These are phyloP conservation scores for Thermothelomyces thermophilus DNA, from an alignment of 2,329 filamentous ascomycete genomes.

Conservation along the genomic window DNA sequence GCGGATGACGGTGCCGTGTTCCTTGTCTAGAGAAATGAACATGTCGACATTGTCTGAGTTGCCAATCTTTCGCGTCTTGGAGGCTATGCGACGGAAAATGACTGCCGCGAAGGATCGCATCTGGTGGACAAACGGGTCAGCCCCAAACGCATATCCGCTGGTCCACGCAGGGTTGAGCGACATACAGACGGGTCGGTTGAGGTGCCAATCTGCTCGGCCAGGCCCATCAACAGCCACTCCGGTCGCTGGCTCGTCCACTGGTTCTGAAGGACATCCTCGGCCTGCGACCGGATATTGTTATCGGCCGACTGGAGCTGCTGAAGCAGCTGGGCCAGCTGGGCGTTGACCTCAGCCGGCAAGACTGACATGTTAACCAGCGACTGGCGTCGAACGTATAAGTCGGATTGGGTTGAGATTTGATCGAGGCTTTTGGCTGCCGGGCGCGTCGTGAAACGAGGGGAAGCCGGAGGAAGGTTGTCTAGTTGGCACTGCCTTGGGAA, in stretches of 20 bases:
- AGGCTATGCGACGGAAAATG: constrained; percentile 88
- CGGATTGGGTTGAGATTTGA: neutral
- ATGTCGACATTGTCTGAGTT: constrained; percentile 70
- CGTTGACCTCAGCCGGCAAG: constrained; percentile 75
- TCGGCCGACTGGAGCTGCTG: constrained; percentile 84
- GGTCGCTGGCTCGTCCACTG: constrained; percentile 81
- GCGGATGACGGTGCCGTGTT: constrained; percentile 72
- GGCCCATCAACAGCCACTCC: constrained; percentile 84
- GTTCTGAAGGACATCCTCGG: constrained; percentile 83
- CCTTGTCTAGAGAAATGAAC: constrained; percentile 70
- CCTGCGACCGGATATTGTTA: constrained; percentile 75
- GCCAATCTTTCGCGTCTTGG: constrained; percentile 73
- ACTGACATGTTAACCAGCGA: constrained; percentile 60
- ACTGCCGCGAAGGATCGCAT: constrained; percentile 87
- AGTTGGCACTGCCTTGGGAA: neutral
- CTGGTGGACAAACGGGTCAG: constrained; percentile 39
- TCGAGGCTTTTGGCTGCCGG: neutral
- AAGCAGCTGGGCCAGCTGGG: constrained; percentile 78
- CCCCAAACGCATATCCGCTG: neutral
- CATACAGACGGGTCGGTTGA: constrained; percentile 66
- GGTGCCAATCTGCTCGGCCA: constrained; percentile 83
- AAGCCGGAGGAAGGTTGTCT: neutral
- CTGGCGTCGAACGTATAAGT: neutral
- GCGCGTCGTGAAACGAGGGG: neutral
- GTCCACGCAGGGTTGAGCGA: neutral